Evolutionary conservation across 176 grass and related monocot genomes (phyloP).

Genomic region (Zoysia pacifica): DNA sequence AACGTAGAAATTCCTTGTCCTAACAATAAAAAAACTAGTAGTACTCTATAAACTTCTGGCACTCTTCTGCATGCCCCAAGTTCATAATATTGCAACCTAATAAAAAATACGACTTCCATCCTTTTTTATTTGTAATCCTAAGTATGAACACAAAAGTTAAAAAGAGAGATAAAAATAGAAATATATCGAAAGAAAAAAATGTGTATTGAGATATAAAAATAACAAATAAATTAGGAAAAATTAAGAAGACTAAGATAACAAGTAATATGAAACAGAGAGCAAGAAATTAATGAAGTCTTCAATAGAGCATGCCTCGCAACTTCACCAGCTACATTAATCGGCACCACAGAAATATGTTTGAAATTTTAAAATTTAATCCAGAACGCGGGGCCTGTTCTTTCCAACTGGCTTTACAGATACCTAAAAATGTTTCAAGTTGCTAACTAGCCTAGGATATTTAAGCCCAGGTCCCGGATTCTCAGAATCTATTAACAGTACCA

Average conservation of each 20-base stretch:
- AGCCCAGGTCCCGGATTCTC: neutral
- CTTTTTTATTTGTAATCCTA: neutral
- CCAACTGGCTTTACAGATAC: conserved; percentile 6
- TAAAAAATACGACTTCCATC: neutral
- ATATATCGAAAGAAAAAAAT: too few species aligned
- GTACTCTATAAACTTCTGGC: neutral
- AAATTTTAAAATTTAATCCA: neutral
- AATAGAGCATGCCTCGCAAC: too few species aligned
- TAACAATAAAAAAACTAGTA: too few species aligned
- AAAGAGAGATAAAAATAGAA: too few species aligned
- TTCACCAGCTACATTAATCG: neutral
- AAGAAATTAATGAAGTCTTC: too few species aligned
- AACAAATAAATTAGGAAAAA: too few species aligned
- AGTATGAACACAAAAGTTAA: too few species aligned
- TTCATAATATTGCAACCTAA: neutral
- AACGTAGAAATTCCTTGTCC: too few species aligned
- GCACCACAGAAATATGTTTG: neutral
- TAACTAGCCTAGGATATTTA: neutral
- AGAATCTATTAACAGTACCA: neutral
- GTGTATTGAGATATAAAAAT: too few species aligned
- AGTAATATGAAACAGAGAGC: too few species aligned
- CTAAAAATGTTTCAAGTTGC: neutral
- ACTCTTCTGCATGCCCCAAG: neutral
- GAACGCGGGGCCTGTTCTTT: neutral
- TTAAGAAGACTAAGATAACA: too few species aligned